Conservation (phyloP, 306 rosid species). For the Malus sylvestris region DNA sequence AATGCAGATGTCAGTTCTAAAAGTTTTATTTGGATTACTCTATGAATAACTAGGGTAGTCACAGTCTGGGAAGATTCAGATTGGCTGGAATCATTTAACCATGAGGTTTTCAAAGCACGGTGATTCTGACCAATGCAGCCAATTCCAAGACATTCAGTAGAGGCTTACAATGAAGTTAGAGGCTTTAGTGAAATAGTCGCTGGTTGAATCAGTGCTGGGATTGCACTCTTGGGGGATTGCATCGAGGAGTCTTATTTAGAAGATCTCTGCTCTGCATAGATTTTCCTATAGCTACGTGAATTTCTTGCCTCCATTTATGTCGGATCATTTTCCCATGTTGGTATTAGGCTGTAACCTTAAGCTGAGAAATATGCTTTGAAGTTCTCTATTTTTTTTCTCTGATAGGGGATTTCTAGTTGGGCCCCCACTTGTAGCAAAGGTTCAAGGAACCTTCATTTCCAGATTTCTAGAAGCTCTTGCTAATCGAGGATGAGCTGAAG, state of each 20-base stretch:
- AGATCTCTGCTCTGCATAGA: not conserved
- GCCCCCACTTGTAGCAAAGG: too few species aligned
- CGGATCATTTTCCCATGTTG: not conserved
- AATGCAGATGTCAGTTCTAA: too few species aligned
- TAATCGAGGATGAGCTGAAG: not conserved
- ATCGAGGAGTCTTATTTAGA: not conserved
- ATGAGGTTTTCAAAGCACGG: too few species aligned
- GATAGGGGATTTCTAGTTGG: too few species aligned
- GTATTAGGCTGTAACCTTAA: not conserved
- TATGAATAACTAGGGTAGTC: too few species aligned
- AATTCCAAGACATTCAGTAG: too few species aligned
- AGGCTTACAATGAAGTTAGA: too few species aligned
- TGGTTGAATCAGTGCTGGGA: not conserved
- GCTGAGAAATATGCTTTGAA: not conserved
- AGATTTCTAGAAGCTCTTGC: not conserved
- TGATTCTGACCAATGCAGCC: too few species aligned
- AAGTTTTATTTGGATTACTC: too few species aligned
- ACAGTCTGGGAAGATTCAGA: too few species aligned
- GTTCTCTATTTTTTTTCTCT: not conserved
- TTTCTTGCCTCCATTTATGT: not conserved
- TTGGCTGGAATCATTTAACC: too few species aligned
- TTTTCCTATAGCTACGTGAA: not conserved
- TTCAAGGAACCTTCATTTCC: too few species aligned
- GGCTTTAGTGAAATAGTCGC: not conserved
- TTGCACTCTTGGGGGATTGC: not conserved